Percentiles rank a stretch among this genome's conserved stretches.
Conservation (phyloP, 768 basidiomycete species). For the Guyanaporus albipodus region DNA sequence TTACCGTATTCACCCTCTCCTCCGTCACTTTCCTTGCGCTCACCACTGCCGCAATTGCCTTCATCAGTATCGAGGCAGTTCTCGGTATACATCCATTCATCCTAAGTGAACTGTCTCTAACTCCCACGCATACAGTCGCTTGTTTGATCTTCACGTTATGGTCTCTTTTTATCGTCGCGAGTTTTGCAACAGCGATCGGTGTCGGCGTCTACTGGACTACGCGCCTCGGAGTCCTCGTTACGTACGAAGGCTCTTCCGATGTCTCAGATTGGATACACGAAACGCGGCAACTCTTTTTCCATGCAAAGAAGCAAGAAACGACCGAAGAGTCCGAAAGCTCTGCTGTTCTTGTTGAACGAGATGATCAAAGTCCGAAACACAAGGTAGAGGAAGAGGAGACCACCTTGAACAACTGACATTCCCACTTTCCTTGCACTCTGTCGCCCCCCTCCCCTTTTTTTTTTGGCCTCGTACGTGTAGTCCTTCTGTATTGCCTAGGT, state of each 20-base stretch:
- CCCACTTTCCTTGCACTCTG: not conserved
- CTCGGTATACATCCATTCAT: slow-evolving; percentile 21
- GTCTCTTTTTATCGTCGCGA: slow-evolving; percentile 31
- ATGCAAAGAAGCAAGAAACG: slow-evolving; percentile 12
- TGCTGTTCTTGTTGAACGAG: slow-evolving; percentile 19
- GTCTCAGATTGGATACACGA: slow-evolving; percentile 30
- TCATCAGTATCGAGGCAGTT: slow-evolving; percentile 28
- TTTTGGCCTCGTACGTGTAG: not conserved
- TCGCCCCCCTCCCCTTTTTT: not conserved
- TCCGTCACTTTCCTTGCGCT: slow-evolving; percentile 37
- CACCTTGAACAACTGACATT: not conserved
- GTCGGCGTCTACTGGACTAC: slow-evolving; percentile 31
- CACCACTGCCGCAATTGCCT: slow-evolving; percentile 29
- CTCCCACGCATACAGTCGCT: slow-evolving; percentile 24
- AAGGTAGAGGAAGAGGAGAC: slow-evolving; percentile 24
- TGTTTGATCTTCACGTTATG: slow-evolving; percentile 33
- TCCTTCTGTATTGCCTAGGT: not conserved
- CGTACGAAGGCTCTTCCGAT: slow-evolving; percentile 31
- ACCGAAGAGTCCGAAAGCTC: slow-evolving; percentile 26
- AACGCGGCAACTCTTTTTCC: slow-evolving; percentile 22
- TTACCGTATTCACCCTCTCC: slow-evolving; percentile 36
- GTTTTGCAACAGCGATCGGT: slow-evolving; percentile 31
- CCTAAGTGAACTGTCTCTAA: not conserved
- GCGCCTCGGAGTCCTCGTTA: slow-evolving; percentile 34
- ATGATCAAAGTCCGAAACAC: slow-evolving; percentile 14